Percentiles rank a stretch among this genome's conserved stretches.
Conservation (phyloP, 805 yeast species). For the Scheffersomyces spartinae region DNA sequence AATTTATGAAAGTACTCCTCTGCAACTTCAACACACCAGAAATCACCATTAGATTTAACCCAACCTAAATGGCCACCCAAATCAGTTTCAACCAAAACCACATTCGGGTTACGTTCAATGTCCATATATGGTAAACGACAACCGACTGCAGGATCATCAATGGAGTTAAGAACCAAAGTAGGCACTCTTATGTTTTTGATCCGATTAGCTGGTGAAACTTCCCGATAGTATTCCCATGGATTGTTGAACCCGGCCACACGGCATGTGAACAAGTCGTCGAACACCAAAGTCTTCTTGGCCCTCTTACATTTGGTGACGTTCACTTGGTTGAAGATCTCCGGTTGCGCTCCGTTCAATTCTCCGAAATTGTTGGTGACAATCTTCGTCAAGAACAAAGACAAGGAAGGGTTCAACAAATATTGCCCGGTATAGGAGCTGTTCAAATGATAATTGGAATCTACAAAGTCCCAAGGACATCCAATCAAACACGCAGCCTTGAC, state of each 20-base stretch:
- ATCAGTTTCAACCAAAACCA: conserved; percentile 44
- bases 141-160: conserved; percentile 70
- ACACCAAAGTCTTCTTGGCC: conserved; percentile 34
- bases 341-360: conserved; percentile 13
- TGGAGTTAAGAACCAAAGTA: conserved; percentile 45
- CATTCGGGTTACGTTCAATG: conserved; percentile 45
- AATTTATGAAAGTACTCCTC: conserved; percentile 21
- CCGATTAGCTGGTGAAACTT: conserved; percentile 46
- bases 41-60: conserved; percentile 45
- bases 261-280: conserved; percentile 58
- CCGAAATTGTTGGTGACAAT: conserved; percentile 23
- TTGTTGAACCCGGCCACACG: conserved; percentile 54
- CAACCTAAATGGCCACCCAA: conserved; percentile 82
- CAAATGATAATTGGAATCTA: conserved; percentile 34
- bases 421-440: conserved; percentile 22
- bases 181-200: conserved; percentile 50
- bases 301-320: conserved; percentile 6
- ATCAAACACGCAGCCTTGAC: conserved; percentile 40
- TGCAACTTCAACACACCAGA: conserved; percentile 46
- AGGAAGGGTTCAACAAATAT: conserved; percentile 22
- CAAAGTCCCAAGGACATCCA: conserved; percentile 71
- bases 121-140: conserved; percentile 41
- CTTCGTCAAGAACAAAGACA: conserved; percentile 19
- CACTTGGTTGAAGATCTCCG: conserved; percentile 12
- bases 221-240: conserved; percentile 54